phyloP scores from a whole-genome alignment of 176 grass and related monocot species.

The Eremochloa ophiuroides region DNA sequence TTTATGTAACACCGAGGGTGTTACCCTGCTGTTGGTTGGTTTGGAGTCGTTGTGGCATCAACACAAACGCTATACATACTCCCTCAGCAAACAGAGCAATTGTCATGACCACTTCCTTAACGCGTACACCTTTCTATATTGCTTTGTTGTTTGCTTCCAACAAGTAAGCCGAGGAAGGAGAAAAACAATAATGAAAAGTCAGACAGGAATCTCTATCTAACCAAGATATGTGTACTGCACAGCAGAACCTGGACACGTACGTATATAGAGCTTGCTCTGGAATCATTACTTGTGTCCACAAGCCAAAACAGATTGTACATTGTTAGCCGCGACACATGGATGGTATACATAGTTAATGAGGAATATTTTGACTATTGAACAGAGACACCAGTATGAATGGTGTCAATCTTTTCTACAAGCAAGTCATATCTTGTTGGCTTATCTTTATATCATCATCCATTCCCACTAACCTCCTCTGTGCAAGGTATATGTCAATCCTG shows the following conservation, averaged over 20 bases:
- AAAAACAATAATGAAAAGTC: neutral
- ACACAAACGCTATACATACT: neutral
- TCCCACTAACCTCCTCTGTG: neutral
- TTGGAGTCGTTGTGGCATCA: too few relatives aligned
- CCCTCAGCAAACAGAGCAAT: neutral
- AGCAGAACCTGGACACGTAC: neutral
- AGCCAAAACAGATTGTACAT: neutral
- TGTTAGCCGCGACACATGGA: neutral
- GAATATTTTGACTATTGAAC: neutral
- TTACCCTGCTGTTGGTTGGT: too few relatives aligned
- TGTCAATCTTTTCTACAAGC: neutral
- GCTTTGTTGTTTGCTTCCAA: neutral
- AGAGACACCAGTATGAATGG: neutral
- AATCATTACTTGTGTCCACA: neutral
- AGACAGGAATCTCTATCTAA: neutral
- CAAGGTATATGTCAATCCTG: neutral
- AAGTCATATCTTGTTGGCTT: neutral
- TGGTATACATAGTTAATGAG: neutral
- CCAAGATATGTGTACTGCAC: neutral
- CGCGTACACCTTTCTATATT: neutral
- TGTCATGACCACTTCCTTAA: neutral
- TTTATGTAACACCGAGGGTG: too few relatives aligned
- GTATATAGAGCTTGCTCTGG: neutral
- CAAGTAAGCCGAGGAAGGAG: neutral
- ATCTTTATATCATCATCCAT: neutral